Evolutionary conservation across 169 alveolate genomes (phyloP).

Genomic region (Plasmodium cynomolgi): DNA sequence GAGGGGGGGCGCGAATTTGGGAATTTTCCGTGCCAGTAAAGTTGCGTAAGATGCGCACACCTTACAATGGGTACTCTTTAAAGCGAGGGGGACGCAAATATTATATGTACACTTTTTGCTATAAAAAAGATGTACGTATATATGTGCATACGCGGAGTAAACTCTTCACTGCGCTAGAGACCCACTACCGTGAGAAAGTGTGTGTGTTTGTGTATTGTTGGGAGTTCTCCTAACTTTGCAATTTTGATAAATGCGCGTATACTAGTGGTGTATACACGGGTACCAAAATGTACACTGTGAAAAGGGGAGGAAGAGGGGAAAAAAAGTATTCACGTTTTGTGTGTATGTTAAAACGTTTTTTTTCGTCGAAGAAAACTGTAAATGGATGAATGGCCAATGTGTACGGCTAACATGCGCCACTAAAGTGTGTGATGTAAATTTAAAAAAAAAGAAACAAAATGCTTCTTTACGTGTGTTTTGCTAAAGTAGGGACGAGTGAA

Average conservation of each 20-base stretch:
- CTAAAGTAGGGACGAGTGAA: neutral
- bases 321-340: neutral
- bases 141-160: neutral
- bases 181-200: neutral
- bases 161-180: neutral
- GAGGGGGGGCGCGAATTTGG: neutral
- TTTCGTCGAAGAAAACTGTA: neutral
- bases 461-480: neutral
- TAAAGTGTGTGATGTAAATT: neutral
- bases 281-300: constrained; percentile 1
- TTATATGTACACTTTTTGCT: neutral
- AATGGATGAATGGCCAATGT: neutral
- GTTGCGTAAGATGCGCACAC: neutral
- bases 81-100: neutral
- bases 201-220: neutral
- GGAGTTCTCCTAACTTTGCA: neutral
- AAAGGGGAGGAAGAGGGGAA: neutral
- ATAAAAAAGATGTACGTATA: neutral
- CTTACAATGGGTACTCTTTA: neutral
- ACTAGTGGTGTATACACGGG: neutral
- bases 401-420: neutral
- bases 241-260: neutral
- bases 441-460: neutral
- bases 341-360: neutral
- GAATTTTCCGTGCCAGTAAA: neutral